Conservation (phyloP, 805 yeast genomes). For the Kodamaea jinghongensis region DNA sequence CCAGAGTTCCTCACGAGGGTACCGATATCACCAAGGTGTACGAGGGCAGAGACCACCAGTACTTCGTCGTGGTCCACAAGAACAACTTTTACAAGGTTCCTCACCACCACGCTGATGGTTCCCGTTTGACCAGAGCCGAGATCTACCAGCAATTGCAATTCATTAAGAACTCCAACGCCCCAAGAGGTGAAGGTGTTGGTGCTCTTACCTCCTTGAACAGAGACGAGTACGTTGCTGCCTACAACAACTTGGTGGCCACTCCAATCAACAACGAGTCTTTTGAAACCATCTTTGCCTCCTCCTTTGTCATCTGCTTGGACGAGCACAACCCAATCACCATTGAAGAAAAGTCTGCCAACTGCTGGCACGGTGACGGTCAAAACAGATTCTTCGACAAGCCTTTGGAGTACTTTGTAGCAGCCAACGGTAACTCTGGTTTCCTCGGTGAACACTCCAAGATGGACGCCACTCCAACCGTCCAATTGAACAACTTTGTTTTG, state of each 20-base stretch:
- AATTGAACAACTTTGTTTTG: slow-evolving; percentile 75
- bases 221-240: slow-evolving; percentile 70
- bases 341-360: slow-evolving; percentile 77
- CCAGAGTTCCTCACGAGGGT: slow-evolving; percentile 70
- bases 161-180: slow-evolving; percentile 43
- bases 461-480: slow-evolving; percentile 97
- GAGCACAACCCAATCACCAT: slow-evolving; percentile 67
- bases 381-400: slow-evolving; percentile 94
- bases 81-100: slow-evolving; percentile 78
- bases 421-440: slow-evolving; percentile 87
- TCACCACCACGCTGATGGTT: slow-evolving; percentile 50
- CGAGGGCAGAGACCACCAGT: slow-evolving; percentile 52
- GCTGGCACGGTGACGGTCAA: slow-evolving; percentile 94
- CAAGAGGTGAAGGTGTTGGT: slow-evolving; percentile 62
- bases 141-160: slow-evolving; percentile 57
- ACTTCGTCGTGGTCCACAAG: slow-evolving; percentile 68
- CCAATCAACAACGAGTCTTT: slow-evolving; percentile 63
- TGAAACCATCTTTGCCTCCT: slow-evolving; percentile 67
- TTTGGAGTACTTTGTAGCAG: slow-evolving; percentile 74
- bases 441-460: slow-evolving; percentile 95
- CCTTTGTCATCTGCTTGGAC: slow-evolving; percentile 82
- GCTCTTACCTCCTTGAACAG: slow-evolving; percentile 80
- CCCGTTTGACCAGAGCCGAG: slow-evolving; percentile 44
- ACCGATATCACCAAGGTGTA: slow-evolving; percentile 62
- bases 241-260: slow-evolving; percentile 53